Conservation (phyloP, 108 stramenopile genomes). For the Halocafeteria seosinensis region DNA sequence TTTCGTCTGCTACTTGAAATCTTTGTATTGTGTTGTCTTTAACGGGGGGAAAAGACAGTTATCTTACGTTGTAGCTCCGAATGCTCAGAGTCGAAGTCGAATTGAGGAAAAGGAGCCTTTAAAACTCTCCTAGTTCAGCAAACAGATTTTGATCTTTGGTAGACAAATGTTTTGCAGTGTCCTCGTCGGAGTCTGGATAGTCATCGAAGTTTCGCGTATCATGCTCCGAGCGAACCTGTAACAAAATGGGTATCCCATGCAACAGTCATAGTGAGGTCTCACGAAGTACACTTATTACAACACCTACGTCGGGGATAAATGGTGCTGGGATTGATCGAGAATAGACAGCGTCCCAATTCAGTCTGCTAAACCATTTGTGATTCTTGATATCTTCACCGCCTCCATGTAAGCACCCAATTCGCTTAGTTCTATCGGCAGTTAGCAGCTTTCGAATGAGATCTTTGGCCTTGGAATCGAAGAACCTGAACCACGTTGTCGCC, state of each 20-base stretch:
- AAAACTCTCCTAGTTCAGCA: constrained; percentile 20
- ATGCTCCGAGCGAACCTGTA: constrained; percentile 2
- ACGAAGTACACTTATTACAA: too few relatives aligned
- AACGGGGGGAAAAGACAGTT: too few relatives aligned
- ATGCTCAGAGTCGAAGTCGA: too few relatives aligned
- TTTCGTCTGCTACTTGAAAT: too few relatives aligned
- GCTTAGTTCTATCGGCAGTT: constrained; percentile 24
- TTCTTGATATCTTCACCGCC: not conserved
- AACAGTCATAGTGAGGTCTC: too few relatives aligned
- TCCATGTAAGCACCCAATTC: constrained; percentile 12
- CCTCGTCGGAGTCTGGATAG: constrained; percentile 27
- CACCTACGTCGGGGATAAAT: too few relatives aligned
- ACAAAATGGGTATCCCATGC: too few relatives aligned
- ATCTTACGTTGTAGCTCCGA: too few relatives aligned
- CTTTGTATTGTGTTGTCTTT: too few relatives aligned
- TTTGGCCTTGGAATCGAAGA: too few relatives aligned
- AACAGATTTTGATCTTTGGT: constrained; percentile 15
- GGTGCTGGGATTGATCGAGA: constrained; percentile 23
- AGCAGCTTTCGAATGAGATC: constrained; percentile 30
- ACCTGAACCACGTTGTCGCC: too few relatives aligned
- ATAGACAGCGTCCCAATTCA: constrained; percentile 33
- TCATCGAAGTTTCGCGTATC: constrained; percentile 35
- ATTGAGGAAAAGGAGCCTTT: too few relatives aligned
- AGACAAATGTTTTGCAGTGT: constrained; percentile 7
- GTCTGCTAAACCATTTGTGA: constrained; percentile 15